Percentiles rank a stretch among this genome's conserved stretches.
Conservation (phyloP, 2,329 filamentous ascomycete species). For the Diaporthe eres region DNA sequence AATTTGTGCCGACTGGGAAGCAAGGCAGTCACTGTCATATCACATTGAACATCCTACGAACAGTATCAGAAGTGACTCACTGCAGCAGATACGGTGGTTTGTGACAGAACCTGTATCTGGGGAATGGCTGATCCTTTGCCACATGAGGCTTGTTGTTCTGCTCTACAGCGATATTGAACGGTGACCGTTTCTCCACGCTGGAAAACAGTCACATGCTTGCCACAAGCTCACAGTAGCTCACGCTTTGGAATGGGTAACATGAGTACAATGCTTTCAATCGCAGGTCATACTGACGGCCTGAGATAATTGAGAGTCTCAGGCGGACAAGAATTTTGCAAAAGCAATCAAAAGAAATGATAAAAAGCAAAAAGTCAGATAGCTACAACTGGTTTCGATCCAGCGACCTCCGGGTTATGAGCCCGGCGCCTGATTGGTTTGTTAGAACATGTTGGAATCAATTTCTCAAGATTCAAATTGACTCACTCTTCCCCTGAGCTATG, state of each 20-base stretch:
- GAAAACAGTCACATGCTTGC: too few relatives aligned
- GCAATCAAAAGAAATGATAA: neutral
- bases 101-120: neutral
- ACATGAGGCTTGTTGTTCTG: too few relatives aligned
- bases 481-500: conserved; percentile 43
- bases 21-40: too few relatives aligned
- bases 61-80: neutral
- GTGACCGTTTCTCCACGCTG: neutral
- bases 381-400: conserved; percentile 43
- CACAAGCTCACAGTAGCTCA: neutral
- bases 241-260: too few relatives aligned
- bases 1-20: neutral
- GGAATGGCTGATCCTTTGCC: neutral
- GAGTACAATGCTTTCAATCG: too few relatives aligned
- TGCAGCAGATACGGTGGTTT: neutral
- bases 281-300: neutral
- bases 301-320: neutral
- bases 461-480: conserved; percentile 6
- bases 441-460: neutral
- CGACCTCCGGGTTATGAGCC: conserved; percentile 44
- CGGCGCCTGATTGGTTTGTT: conserved; percentile 35
- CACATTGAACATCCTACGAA: neutral
- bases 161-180: neutral
- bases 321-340: neutral
- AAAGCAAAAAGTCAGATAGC: conserved; percentile 31